A percentile compares a stretch with the other conserved stretches of the same genome.
phyloP scores from a whole-genome alignment of 164 flowering plant genomes.

The Vitis amurensis region DNA sequence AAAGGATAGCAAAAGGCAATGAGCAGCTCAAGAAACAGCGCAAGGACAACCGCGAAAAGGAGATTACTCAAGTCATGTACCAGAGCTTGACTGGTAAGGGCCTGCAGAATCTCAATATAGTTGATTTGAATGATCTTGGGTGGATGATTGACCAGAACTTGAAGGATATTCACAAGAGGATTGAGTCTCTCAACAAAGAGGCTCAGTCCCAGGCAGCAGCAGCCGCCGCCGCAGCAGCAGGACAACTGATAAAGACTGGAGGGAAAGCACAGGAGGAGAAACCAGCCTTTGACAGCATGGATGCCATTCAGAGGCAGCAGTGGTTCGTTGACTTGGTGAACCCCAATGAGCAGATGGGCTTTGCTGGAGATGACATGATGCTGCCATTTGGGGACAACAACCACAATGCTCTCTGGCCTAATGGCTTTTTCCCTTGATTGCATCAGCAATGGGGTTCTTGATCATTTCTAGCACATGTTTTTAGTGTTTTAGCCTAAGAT shows the following conservation, averaged over 20 bases:
- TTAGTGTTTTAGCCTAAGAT: no score
- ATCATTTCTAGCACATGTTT: no score
- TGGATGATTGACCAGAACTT: constrained; percentile 44
- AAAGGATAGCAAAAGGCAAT: constrained; percentile 39
- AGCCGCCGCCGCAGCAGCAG: not conserved
- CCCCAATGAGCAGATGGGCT: constrained; percentile 9
- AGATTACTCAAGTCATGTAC: constrained; percentile 41
- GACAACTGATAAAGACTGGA: not conserved
- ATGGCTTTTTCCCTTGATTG: constrained; percentile 14
- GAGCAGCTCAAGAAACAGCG: constrained; percentile 48
- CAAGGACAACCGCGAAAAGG: constrained; percentile 53
- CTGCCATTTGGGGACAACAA: constrained; percentile 10
- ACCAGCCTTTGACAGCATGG: not conserved
- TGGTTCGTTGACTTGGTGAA: constrained; percentile 26
- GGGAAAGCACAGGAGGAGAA: not conserved
- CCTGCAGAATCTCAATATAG: constrained; percentile 17
- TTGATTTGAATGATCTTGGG: constrained; percentile 46
- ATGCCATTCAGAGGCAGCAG: constrained; percentile 15
- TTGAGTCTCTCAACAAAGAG: constrained; percentile 13
- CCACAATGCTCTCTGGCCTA: constrained; percentile 13
- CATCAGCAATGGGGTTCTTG: no score
- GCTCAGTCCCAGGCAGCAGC: not conserved
- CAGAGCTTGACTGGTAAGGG: constrained; percentile 35
- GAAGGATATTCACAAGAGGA: constrained; percentile 35
- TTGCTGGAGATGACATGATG: constrained; percentile 5